Base-by-base conservation (phyloP, 1,139 yeast species). In the Yamadazyma mexicana region DNA sequence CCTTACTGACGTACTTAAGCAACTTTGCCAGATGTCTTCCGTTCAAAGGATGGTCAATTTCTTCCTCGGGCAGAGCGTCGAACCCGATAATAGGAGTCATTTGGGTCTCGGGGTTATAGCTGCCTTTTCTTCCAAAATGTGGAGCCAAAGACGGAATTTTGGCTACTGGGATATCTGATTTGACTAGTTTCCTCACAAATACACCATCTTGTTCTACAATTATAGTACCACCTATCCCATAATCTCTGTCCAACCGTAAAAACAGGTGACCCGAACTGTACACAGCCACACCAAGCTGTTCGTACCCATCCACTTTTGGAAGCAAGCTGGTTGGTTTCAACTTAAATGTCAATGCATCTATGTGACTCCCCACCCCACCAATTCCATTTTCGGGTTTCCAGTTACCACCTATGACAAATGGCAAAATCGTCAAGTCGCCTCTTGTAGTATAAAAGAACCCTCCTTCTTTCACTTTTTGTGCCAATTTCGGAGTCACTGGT, bases 91-190 rank as follows among this genome's bases (percentile, higher is more conserved):
- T 74, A 1, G 88, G 88, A 10, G 80, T 79, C 28, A 82, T 77
- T 49, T 78, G 75, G 14, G 82, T 79, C 55, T 82, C 87, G 38
- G 57, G 64, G 58, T 81, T 80, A 55, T 77, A 11, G 76, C 76
- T 8, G 55, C 82, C 61, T 5, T 62, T 61, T 7, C 66, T 62
- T 23, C 86, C 87, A 51, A 81, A 81, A 62, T 81, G 87, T 4
- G 82, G 83, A 3, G 87, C 87, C 50, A 81, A 63, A 1, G 83
- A 67, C 2, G 87, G 85, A 37, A 82, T 78, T 48, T 73, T 75
- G 4, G 83, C 87, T 54, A 82, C 71, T 41, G 87, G 86, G 44
- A 72, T 74, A 5, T 84, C 83, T 3, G 85, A 78, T 55, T 75
- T 75, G 20, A 81, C 73, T 50, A 81, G 59, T 40, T 63, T 67